A percentile compares a stretch with the other conserved stretches of the same genome.
phyloP scores from a whole-genome alignment of 345 rosid species.

The Linum tenue region DNA sequence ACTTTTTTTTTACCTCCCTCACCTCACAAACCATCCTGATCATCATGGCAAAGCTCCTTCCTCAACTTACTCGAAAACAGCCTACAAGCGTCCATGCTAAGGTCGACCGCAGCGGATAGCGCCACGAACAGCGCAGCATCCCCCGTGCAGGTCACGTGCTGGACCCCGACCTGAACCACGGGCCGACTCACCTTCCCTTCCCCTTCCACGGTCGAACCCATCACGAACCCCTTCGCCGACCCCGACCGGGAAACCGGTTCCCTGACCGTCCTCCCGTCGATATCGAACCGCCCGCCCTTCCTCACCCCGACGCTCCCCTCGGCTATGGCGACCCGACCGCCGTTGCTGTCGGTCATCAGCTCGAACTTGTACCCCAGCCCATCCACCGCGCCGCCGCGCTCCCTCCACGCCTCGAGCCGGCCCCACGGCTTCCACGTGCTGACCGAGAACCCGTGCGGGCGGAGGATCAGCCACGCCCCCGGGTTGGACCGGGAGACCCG shows the following conservation, averaged over 20 bases:
- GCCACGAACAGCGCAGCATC: slow-evolving; percentile 86
- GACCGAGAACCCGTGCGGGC: slow-evolving; percentile 62
- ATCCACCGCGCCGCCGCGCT: slow-evolving; percentile 57
- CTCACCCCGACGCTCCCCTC: slow-evolving; percentile 62
- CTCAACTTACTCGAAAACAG: slow-evolving; percentile 75
- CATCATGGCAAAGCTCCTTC: slow-evolving; percentile 77
- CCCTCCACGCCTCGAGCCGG: slow-evolving; percentile 92
- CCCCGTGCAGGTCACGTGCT: slow-evolving; percentile 84
- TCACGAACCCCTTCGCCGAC: slow-evolving; percentile 72
- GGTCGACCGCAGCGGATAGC: slow-evolving; percentile 86
- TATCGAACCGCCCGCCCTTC: slow-evolving; percentile 72
- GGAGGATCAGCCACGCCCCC: slow-evolving; percentile 86
- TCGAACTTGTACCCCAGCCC: slow-evolving; percentile 90
- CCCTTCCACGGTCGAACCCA: slow-evolving; percentile 79
- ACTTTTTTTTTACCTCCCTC: no score
- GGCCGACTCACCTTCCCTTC: slow-evolving; percentile 87
- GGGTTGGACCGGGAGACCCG: slow-evolving; percentile 89
- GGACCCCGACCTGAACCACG: slow-evolving; percentile 62
- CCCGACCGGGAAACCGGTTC: slow-evolving; percentile 39
- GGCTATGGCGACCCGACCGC: slow-evolving; percentile 41
- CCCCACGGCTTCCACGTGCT: slow-evolving; percentile 98
- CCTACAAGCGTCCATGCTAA: slow-evolving; percentile 80
- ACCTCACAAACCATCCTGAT: slow-evolving; percentile 31
- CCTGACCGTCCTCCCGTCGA: slow-evolving; percentile 43
- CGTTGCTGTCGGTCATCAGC: slow-evolving; percentile 51